Percentiles rank a stretch among this genome's conserved stretches.
phyloP scores from a whole-genome alignment of 2,329 filamentous ascomycete genomes.

The Penicillium sp. region DNA sequence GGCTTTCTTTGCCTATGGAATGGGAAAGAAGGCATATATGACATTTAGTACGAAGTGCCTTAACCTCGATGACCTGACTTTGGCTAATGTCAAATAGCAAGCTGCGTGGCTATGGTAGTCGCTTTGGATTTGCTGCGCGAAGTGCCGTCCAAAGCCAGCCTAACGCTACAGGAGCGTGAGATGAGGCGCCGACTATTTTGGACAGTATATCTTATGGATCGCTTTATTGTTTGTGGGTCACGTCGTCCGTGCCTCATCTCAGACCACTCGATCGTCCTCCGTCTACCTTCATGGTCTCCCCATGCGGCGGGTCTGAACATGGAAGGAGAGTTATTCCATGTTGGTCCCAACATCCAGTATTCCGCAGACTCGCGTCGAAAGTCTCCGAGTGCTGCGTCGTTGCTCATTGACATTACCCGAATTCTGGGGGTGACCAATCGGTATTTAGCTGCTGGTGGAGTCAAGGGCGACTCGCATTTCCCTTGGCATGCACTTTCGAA shows the following conservation, averaged over 20 bases:
- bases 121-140: conserved; percentile 80
- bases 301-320: conserved; percentile 61
- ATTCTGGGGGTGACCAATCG: conserved; percentile 81
- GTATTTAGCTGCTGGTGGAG: conserved; percentile 80
- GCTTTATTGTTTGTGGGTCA: conserved; percentile 79
- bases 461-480: conserved; percentile 87
- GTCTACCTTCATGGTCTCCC: conserved; percentile 72
- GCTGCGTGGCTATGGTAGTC: conserved; percentile 77
- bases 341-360: conserved; percentile 74
- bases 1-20: conserved; percentile 73
- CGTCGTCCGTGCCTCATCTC: conserved; percentile 77
- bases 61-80: background rate
- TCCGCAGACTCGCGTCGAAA: conserved; percentile 68
- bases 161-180: conserved; percentile 70
- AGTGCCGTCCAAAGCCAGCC: conserved; percentile 61
- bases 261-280: conserved; percentile 73
- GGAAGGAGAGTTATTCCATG: conserved; percentile 80
- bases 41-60: conserved; percentile 61
- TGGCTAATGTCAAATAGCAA: conserved; percentile 51
- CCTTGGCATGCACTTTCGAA: conserved; percentile 87
- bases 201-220: conserved; percentile 83
- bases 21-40: conserved; percentile 86
- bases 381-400: conserved; percentile 71
- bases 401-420: conserved; percentile 81
- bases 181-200: conserved; percentile 79